phyloP scores from a whole-genome alignment of 345 rosid genomes.

The Brassica nigra region DNA sequence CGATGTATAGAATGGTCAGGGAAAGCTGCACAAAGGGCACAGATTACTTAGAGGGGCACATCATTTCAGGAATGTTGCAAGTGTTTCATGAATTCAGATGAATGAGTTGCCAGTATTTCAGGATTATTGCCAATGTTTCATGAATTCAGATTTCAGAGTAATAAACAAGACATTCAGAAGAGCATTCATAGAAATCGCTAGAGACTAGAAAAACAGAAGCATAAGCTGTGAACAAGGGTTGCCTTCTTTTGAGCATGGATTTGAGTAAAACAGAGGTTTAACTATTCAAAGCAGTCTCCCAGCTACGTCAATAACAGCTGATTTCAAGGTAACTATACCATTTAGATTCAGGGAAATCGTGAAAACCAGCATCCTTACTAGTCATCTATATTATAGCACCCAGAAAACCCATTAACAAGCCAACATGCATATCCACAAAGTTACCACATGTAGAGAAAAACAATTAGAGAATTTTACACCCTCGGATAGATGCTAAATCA shows the following conservation, averaged over 20 bases:
- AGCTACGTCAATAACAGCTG: conserved; percentile 9
- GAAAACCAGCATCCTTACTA: conserved; percentile 5
- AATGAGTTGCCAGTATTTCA: neutral
- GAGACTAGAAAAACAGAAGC: neutral
- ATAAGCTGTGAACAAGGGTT: conserved; percentile 7
- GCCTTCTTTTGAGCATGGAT: conserved; percentile 14
- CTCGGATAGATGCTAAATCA: neutral
- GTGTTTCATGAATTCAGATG: conserved; percentile 1
- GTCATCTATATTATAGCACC: neutral
- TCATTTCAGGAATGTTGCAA: conserved; percentile 4
- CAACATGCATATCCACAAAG: conserved; percentile 9
- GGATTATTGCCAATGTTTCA: neutral
- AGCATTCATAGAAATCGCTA: conserved; percentile 3
- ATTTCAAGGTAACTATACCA: neutral
- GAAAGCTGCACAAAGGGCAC: conserved; percentile 69
- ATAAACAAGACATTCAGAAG: conserved; percentile 17
- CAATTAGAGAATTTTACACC: conserved; percentile 5
- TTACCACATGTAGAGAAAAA: conserved; percentile 4
- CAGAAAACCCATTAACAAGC: neutral
- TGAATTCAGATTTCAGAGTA: neutral
- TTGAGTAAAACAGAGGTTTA: neutral
- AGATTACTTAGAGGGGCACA: conserved; percentile 9
- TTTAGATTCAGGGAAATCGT: conserved; percentile 5
- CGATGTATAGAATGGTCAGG: conserved; percentile 73
- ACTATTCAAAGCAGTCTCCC: conserved; percentile 7